Percentiles rank a stretch among this genome's conserved stretches.
Conservation (phyloP, 2,329 filamentous ascomycete species). For the Trichoderma simmonsii region DNA sequence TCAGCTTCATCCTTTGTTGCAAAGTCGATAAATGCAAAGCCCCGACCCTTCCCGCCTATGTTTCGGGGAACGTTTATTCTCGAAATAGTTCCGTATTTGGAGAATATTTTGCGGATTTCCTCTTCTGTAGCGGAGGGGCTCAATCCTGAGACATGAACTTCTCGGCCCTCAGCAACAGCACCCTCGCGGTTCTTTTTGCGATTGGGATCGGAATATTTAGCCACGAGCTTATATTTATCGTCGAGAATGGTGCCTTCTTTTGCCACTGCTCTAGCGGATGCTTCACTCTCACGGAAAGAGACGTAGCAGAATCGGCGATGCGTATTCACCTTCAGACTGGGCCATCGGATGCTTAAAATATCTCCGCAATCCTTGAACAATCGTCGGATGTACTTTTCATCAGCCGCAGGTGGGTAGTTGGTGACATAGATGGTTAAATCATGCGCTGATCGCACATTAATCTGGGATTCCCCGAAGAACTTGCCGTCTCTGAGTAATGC, state of each 20-base stretch:
- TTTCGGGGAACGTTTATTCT: constrained; percentile 68
- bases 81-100: constrained; percentile 71
- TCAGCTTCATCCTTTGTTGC: constrained; percentile 66
- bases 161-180: constrained; percentile 79
- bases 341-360: constrained; percentile 82
- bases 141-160: constrained; percentile 74
- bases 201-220: constrained; percentile 79
- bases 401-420: constrained; percentile 79
- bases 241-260: constrained; percentile 70
- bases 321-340: constrained; percentile 84
- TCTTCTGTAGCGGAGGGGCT: constrained; percentile 60
- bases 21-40: constrained; percentile 79
- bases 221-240: constrained; percentile 65
- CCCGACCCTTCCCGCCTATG: constrained; percentile 65
- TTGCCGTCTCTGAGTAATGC: constrained; percentile 81
- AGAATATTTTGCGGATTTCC: constrained; percentile 69
- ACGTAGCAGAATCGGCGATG: constrained; percentile 94
- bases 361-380: constrained; percentile 75
- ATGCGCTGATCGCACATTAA: constrained; percentile 71
- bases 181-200: constrained; percentile 76
- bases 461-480: constrained; percentile 67
- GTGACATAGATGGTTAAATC: constrained; percentile 83
- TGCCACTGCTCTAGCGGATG: constrained; percentile 67
- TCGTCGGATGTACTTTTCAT: constrained; percentile 65
- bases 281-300: constrained; percentile 71